Conservation (phyloP, 78 protist species). For the Anaeramoeba flamelloides region DNA sequence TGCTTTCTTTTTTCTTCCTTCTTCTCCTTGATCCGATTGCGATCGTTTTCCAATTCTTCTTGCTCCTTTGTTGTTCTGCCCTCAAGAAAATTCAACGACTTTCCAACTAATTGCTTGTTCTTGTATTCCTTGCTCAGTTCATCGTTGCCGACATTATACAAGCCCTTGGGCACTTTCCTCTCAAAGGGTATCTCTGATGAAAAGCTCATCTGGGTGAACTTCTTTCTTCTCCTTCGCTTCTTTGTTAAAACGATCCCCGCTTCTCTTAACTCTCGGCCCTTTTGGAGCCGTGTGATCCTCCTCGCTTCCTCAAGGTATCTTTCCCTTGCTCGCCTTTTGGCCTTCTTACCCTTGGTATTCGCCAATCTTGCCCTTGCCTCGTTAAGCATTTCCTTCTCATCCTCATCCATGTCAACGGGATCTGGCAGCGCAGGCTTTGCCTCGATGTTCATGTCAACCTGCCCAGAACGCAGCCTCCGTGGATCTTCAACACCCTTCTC, state of each 20-base stretch:
- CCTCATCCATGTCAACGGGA: slow-evolving; percentile 96
- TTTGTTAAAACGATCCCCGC: background rate
- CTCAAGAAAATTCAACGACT: background rate
- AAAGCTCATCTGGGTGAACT: background rate
- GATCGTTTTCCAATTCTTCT: too few species aligned
- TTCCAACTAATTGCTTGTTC: background rate
- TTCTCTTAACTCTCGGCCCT: slow-evolving; percentile 62
- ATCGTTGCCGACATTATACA: background rate
- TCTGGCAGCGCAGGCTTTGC: slow-evolving; percentile 94
- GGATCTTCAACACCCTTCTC: slow-evolving; percentile 63
- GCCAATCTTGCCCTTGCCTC: slow-evolving; percentile 97
- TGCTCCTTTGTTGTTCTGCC: too few species aligned
- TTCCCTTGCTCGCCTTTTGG: slow-evolving; percentile 88
- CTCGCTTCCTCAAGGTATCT: slow-evolving; percentile 90
- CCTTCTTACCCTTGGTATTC: slow-evolving; percentile 96
- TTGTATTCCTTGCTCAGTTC: background rate
- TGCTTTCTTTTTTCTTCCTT: background rate
- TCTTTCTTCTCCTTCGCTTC: background rate
- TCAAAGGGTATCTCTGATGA: background rate
- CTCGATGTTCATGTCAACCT: slow-evolving; percentile 28
- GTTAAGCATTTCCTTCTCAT: slow-evolving; percentile 36
- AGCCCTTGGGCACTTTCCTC: background rate
- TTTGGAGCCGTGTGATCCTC: slow-evolving; percentile 82
- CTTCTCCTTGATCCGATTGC: too few species aligned
- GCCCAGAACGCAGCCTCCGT: slow-evolving; percentile 35